Evolutionary conservation across 768 basidiomycete genomes (phyloP), one percentile per base, ranked within the genome.

Genomic region (Psilocybe azurescens): DNA sequence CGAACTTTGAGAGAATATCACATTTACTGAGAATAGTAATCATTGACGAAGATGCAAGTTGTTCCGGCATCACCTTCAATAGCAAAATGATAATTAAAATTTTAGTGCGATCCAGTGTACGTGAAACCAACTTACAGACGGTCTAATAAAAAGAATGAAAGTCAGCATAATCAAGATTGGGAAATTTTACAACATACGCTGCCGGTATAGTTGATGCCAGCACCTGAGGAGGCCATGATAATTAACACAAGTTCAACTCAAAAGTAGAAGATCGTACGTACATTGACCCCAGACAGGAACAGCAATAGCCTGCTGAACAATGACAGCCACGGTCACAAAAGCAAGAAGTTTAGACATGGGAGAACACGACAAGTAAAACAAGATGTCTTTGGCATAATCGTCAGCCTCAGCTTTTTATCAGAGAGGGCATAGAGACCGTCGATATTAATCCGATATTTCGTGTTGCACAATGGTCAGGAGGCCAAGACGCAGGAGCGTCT

Each of bases 281-380:
- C 75, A 76, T 69, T 76, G 75, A 41, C 72, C 75, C 66, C 68
- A 76, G 9, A 72, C 64, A 16, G 72, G 61, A n/a, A 74, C 71
- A 30, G 70, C 67, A 38, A 67, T 58, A n/a, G 63, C 64, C 18
- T 67, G 65, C 33, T 64, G 65, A 46, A 62, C 57, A 33, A 66
- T 52, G 29, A 72, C 56, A 24, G 69, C 72, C 18, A 74, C 48
- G 38, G 69, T 65, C 20, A 74, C 70, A 47, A 73, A 52, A 28
- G 69, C 61, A 30, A 72, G 59, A 36, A 74, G 63, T 55, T 71
- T 72, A 39, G 61, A 66, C 73, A 74, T 74, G 9, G 10, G 20
- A 33, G 20, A 38, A 32, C 20, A 51, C 28, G 18, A 9, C 50
- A 39, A 48, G n/a, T 14, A 11, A 38, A 44, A 29, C 24, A 48